Percentiles rank a stretch among this genome's conserved stretches.
These are phyloP conservation scores for Tolypocladium guangdongense DNA, from an alignment of 2,329 filamentous ascomycete species.

Conservation along the genomic window DNA sequence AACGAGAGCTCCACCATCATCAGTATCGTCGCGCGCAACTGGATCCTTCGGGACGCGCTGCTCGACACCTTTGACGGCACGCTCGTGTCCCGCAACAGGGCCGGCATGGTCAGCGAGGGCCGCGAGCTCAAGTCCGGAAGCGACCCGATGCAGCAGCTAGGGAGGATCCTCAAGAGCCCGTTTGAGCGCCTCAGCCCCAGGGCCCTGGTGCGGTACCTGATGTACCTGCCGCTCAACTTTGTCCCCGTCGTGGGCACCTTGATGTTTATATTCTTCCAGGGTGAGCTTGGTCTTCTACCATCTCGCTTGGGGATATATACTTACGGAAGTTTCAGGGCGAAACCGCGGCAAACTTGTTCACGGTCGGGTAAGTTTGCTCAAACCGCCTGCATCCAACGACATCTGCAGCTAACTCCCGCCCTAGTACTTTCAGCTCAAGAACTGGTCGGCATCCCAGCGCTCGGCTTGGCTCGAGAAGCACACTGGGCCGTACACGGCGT, in stretches of 20 bases:
- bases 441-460: conserved; percentile 56
- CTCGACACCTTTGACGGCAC: conserved; percentile 83
- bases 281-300: conserved; percentile 15
- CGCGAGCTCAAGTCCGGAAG: conserved; percentile 57
- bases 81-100: conserved; percentile 38
- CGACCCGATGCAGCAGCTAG: conserved; percentile 46
- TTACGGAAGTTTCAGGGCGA: conserved; percentile 23
- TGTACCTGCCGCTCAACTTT: conserved; percentile 87
- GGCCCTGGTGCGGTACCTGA: conserved; percentile 64
- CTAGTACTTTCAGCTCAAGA: conserved; percentile 86
- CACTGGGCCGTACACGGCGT: conserved; percentile 72
- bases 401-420: conserved; percentile 4
- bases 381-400: not conserved
- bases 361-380: conserved; percentile 33
- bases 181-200: conserved; percentile 46
- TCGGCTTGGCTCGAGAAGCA: conserved; percentile 60
- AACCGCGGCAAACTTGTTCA: conserved; percentile 39
- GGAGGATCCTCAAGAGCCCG: conserved; percentile 45
- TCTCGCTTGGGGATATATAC: no score
- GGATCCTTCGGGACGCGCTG: conserved; percentile 70
- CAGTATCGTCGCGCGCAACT: conserved; percentile 50
- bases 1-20: conserved; percentile 50
- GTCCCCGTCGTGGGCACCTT: conserved; percentile 80
- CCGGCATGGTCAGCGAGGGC: conserved; percentile 59
- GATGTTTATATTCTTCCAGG: conserved; percentile 70